These are phyloP conservation scores for Hansfordia pulvinata DNA, from an alignment of 2,329 filamentous ascomycete genomes.

Conservation along the genomic window DNA sequence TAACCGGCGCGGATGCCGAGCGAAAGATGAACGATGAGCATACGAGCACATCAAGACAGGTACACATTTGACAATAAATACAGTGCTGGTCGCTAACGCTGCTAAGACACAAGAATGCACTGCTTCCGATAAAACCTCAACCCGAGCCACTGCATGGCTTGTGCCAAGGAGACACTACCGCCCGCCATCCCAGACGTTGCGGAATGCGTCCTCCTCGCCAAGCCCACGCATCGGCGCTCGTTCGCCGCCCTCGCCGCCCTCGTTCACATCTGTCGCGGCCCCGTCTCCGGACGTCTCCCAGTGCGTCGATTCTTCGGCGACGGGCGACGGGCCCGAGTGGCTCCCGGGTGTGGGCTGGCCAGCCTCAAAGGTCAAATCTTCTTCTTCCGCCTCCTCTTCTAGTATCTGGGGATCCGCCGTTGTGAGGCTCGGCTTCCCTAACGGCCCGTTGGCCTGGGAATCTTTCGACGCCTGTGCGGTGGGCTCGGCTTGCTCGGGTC, in stretches of 20 bases:
- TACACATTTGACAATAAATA: no score
- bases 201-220: conserved; percentile 1
- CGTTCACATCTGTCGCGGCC: conserved; percentile 1
- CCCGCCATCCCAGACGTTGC: conserved; percentile 1
- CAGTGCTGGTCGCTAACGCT: no score
- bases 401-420: conserved; percentile 18
- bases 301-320: conserved; percentile 5
- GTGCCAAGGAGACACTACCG: no score
- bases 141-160: no score
- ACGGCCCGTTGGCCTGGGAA: conserved; percentile 15
- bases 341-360: conserved; percentile 11
- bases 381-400: conserved; percentile 16
- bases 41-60: no score
- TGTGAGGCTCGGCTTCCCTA: conserved; percentile 16
- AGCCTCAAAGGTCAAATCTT: conserved; percentile 10
- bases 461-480: conserved; percentile 12
- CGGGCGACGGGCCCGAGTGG: no score
- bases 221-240: no score
- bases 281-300: conserved; percentile 4
- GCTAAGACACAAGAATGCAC: no score
- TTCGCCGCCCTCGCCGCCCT: not conserved
- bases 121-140: no score
- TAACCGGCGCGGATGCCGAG: no score
- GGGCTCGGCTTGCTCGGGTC: conserved; percentile 6
- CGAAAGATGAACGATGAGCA: no score